These are phyloP conservation scores for Aureobasidium sp. DNA, from an alignment of 2,329 filamentous ascomycete genomes.

Conservation along the genomic window DNA sequence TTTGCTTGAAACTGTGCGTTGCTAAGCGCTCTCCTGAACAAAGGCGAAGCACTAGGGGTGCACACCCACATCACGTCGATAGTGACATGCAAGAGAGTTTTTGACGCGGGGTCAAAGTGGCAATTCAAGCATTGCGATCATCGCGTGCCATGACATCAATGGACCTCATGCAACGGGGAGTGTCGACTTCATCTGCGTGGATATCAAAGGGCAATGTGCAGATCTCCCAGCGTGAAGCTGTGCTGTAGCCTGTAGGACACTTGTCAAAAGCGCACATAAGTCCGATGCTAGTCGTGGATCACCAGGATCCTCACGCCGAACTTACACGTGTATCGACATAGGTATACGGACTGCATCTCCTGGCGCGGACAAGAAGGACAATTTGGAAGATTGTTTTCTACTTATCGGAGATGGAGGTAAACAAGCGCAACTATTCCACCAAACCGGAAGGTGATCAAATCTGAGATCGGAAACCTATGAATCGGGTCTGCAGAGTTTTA, in stretches of 20 bases:
- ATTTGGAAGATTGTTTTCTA: not conserved
- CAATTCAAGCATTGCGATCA: not conserved
- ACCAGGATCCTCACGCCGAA: not conserved
- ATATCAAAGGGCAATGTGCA: not conserved
- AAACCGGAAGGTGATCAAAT: constrained; percentile 4
- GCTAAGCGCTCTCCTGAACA: not conserved
- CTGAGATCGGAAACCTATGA: not conserved
- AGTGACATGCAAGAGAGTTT: not conserved
- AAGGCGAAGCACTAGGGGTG: too few species aligned
- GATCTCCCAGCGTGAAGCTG: not conserved
- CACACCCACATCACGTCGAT: not conserved
- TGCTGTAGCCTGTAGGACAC: not conserved
- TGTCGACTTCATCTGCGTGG: not conserved
- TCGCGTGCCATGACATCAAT: not conserved
- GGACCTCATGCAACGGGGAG: not conserved
- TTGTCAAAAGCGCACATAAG: not conserved
- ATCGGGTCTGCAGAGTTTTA: constrained; percentile 2
- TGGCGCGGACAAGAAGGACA: not conserved
- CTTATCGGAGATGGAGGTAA: not conserved
- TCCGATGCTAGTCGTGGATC: not conserved
- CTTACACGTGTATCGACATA: not conserved
- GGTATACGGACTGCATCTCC: not conserved
- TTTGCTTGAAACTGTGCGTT: not conserved
- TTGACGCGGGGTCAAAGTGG: not conserved
- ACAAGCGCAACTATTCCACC: not conserved